Percentiles rank a stretch among this genome's conserved stretches.
Evolutionary conservation across 2,329 filamentous ascomycete genomes (phyloP).

Genomic region (Penicillium sumatraense): DNA sequence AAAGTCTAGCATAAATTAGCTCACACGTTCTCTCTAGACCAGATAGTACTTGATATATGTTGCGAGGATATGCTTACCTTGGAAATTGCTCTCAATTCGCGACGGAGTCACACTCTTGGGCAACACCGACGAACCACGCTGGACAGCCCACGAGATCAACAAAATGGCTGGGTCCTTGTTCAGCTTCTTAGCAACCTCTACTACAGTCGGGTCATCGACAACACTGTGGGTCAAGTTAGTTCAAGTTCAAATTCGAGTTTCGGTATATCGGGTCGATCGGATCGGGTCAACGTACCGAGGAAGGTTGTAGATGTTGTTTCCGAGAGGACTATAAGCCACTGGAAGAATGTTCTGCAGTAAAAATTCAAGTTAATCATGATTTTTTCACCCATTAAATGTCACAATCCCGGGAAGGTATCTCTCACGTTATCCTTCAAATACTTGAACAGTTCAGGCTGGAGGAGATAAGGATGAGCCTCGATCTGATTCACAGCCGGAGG

Average conservation of each 20-base stretch:
- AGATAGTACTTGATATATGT: neutral
- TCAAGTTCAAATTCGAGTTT: neutral
- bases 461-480: slow-evolving; percentile 69
- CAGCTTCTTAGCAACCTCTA: slow-evolving; percentile 66
- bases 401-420: neutral
- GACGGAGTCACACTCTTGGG: slow-evolving; percentile 60
- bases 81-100: slow-evolving; percentile 56
- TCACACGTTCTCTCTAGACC: neutral
- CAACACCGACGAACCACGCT: slow-evolving; percentile 58
- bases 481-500: slow-evolving; percentile 68
- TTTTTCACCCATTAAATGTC: neutral
- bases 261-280: neutral
- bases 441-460: slow-evolving; percentile 59
- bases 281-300: slow-evolving; percentile 31
- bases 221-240: slow-evolving; percentile 48
- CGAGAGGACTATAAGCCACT: slow-evolving; percentile 66
- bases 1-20: slow-evolving; percentile 28
- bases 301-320: slow-evolving; percentile 47
- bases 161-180: slow-evolving; percentile 62
- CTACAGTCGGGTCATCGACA: slow-evolving; percentile 63
- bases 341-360: slow-evolving; percentile 53
- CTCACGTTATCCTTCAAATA: slow-evolving; percentile 58
- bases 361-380: no score
- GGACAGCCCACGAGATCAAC: slow-evolving; percentile 60
- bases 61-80: slow-evolving; percentile 33